Percentiles rank a stretch among this genome's conserved stretches.
These are phyloP conservation scores for Rhipidocladum racemiflorum DNA, from an alignment of 176 grass and related monocot species.

Conservation along the genomic window DNA sequence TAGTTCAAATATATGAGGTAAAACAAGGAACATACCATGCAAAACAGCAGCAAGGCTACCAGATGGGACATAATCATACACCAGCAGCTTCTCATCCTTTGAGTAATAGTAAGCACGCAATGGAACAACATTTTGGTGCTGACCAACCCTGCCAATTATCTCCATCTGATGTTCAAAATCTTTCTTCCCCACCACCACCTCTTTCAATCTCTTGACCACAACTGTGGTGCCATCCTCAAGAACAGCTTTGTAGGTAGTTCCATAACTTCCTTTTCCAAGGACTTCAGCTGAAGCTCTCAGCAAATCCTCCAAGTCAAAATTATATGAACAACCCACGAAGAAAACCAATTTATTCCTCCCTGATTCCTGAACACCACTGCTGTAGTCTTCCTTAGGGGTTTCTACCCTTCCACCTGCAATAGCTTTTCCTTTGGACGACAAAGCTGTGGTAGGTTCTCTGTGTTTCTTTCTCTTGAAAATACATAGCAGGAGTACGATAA, in stretches of 20 bases:
- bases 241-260: slow-evolving; percentile 95
- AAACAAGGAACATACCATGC: slow-evolving; percentile 67
- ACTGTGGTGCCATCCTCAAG: slow-evolving; percentile 94
- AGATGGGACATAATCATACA: slow-evolving; percentile 78
- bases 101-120: slow-evolving; percentile 97
- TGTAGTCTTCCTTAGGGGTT: slow-evolving; percentile 85
- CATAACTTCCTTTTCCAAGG: slow-evolving; percentile 92
- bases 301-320: slow-evolving; percentile 96
- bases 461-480: slow-evolving; percentile 67
- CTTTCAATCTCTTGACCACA: slow-evolving; percentile 93
- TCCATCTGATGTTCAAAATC: slow-evolving; percentile 98
- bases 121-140: slow-evolving; percentile 75
- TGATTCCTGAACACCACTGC: slow-evolving; percentile 86
- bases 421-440: slow-evolving; percentile 68
- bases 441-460: slow-evolving; percentile 40
- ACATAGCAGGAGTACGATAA: slow-evolving; percentile 58
- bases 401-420: slow-evolving; percentile 55
- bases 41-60: slow-evolving; percentile 75
- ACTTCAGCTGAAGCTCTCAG: slow-evolving; percentile 93
- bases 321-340: slow-evolving; percentile 84
- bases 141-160: slow-evolving; percentile 72
- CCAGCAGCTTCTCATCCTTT: slow-evolving; percentile 95
- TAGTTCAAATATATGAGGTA: neutral
- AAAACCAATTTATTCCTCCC: slow-evolving; percentile 93
- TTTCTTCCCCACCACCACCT: slow-evolving; percentile 78